Evolutionary conservation across 1,139 yeast genomes (phyloP).

Genomic region (Nakaseomyces nivariensis): DNA sequence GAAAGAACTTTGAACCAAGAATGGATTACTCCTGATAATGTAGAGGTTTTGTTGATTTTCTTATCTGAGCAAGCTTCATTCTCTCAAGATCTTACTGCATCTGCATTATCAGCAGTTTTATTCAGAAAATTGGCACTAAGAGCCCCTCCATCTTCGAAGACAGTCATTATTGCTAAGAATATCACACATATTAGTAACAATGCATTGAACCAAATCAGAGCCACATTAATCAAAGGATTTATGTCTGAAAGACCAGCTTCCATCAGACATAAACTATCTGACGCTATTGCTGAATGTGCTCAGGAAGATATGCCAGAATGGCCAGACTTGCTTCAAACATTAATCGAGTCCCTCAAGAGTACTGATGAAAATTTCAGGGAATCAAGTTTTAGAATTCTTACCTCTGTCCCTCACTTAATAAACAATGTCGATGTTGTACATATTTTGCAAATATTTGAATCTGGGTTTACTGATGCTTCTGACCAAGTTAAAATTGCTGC

Average conservation of each 20-base stretch:
- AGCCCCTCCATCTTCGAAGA: conserved; percentile 38
- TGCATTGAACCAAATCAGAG: conserved; percentile 54
- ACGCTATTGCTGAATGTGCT: conserved; percentile 89
- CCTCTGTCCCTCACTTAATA: conserved; percentile 74
- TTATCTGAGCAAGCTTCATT: conserved; percentile 69
- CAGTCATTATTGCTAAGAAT: conserved; percentile 63
- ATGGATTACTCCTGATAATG: conserved; percentile 59
- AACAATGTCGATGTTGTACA: conserved; percentile 47
- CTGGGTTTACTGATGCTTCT: conserved; percentile 67
- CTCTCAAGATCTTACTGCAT: conserved; percentile 25
- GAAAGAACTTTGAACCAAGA: conserved; percentile 63
- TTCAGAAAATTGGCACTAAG: conserved; percentile 81
- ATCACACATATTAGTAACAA: conserved; percentile 58
- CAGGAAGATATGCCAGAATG: conserved; percentile 54
- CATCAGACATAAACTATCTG: conserved; percentile 86
- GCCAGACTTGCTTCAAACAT: conserved; percentile 69
- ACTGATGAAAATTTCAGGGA: conserved; percentile 71
- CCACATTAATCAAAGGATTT: conserved; percentile 64
- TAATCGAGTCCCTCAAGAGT: conserved; percentile 57
- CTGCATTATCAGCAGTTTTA: conserved; percentile 62
- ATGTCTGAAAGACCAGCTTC: conserved; percentile 47
- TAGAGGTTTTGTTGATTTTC: conserved; percentile 62
- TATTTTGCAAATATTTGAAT: conserved; percentile 58
- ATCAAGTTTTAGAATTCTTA: conserved; percentile 79
- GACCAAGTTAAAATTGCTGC: conserved; percentile 88